These are phyloP conservation scores for Arthroderma uncinatum DNA, from an alignment of 2,329 filamentous ascomycete species.

Conservation along the genomic window DNA sequence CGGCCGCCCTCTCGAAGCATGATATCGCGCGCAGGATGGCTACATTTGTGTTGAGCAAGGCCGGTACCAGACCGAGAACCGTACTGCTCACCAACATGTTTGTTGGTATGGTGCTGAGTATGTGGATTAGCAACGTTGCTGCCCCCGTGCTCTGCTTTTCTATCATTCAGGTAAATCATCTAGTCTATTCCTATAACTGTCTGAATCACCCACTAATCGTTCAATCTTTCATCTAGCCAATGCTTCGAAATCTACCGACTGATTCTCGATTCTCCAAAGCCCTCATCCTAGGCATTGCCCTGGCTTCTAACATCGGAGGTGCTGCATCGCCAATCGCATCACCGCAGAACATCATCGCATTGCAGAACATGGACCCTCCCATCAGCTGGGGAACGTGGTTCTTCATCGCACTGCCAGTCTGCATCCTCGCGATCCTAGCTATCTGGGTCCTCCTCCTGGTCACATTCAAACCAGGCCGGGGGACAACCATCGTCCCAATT, in stretches of 20 bases:
- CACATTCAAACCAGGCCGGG: constrained; percentile 73
- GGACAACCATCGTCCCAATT: constrained; percentile 84
- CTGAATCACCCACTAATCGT: constrained; percentile 8
- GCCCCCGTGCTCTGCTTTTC: constrained; percentile 95
- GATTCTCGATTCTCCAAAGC: constrained; percentile 93
- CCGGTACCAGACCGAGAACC: constrained; percentile 76
- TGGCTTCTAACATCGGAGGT: constrained; percentile 90
- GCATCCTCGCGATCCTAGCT: constrained; percentile 71
- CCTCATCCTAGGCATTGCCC: constrained; percentile 84
- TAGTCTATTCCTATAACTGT: not conserved
- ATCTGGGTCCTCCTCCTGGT: constrained; percentile 82
- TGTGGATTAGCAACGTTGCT: constrained; percentile 98
- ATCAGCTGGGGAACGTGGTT: constrained; percentile 96
- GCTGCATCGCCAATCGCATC: constrained; percentile 95
- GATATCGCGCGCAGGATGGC: constrained; percentile 97
- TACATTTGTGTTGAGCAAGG: constrained; percentile 90
- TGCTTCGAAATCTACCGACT: constrained; percentile 80
- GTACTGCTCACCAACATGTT: constrained; percentile 98
- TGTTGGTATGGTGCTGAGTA: constrained; percentile 91
- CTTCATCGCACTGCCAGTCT: constrained; percentile 87
- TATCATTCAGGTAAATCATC: constrained; percentile 65
- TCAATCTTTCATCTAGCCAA: constrained; percentile 47
- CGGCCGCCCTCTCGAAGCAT: constrained; percentile 89
- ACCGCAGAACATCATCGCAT: constrained; percentile 91
- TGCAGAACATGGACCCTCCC: constrained; percentile 86